Evolutionary conservation across 2,329 filamentous ascomycete genomes (phyloP).

Genomic region (Aspergillus pseudoviridinutans): DNA sequence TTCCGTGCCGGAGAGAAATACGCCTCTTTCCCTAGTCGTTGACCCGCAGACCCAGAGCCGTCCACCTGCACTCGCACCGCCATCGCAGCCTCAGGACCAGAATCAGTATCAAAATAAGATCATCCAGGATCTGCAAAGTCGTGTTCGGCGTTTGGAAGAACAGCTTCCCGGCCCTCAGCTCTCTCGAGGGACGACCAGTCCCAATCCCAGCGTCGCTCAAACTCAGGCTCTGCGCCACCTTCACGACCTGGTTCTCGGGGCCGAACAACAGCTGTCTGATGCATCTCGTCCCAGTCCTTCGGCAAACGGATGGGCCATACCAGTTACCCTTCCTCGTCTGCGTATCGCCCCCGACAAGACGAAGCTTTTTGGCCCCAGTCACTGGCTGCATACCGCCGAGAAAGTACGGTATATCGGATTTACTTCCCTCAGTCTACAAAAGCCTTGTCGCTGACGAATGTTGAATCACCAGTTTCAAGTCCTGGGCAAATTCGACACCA

Average conservation of each 20-base stretch:
- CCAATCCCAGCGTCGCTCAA: not conserved
- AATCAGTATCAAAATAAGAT: not conserved
- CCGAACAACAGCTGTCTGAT: not conserved
- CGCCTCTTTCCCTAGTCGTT: not conserved
- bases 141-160: not conserved
- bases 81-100: not conserved
- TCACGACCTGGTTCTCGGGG: not conserved
- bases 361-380: constrained; percentile 6
- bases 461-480: constrained; percentile 8
- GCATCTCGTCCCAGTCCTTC: not conserved
- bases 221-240: not conserved
- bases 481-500: constrained; percentile 1
- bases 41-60: not conserved
- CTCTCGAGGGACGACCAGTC: not conserved
- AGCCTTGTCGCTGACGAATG: not conserved
- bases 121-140: not conserved
- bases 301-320: not conserved
- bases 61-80: not conserved
- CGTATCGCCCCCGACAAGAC: constrained; percentile 1
- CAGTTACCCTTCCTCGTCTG: constrained; percentile 1
- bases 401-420: constrained; percentile 2
- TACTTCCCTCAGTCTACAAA: not conserved
- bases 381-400: constrained; percentile 7
- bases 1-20: not conserved
- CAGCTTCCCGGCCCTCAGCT: not conserved